Evolutionary conservation across 2,329 filamentous ascomycete species (phyloP).

Genomic region (Paraphaeosphaeria sporulosa): DNA sequence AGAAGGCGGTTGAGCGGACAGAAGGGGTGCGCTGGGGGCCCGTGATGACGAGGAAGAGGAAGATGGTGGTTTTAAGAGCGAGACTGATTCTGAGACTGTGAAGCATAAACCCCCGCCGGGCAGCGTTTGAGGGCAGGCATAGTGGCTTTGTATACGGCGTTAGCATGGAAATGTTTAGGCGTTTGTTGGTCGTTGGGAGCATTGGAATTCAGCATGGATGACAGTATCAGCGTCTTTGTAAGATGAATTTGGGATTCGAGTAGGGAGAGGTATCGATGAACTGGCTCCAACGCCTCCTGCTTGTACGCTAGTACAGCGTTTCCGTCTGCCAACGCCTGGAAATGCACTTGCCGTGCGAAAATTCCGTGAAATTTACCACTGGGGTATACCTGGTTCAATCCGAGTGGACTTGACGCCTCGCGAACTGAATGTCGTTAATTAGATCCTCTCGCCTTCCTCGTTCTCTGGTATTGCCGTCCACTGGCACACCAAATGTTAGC

Average conservation of each 20-base stretch:
- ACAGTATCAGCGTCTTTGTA: not conserved
- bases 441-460: not conserved
- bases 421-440: not conserved
- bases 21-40: conserved; percentile 14
- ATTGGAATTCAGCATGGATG: not conserved
- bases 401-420: not conserved
- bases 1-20: conserved; percentile 17
- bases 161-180: not conserved
- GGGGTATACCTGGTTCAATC: not conserved
- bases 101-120: not conserved
- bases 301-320: not conserved
- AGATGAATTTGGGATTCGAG: not conserved
- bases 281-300: not conserved
- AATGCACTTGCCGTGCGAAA: not conserved
- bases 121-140: not conserved
- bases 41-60: conserved; percentile 17
- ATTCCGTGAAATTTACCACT: not conserved
- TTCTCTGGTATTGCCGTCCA: not conserved
- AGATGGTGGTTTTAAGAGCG: conserved; percentile 20
- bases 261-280: not conserved
- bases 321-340: not conserved
- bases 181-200: not conserved
- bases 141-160: not conserved
- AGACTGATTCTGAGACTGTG: conserved; percentile 19
- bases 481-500: not conserved